phyloP scores from a whole-genome alignment of 2,329 filamentous ascomycete genomes.

The Piedraia hortae region DNA sequence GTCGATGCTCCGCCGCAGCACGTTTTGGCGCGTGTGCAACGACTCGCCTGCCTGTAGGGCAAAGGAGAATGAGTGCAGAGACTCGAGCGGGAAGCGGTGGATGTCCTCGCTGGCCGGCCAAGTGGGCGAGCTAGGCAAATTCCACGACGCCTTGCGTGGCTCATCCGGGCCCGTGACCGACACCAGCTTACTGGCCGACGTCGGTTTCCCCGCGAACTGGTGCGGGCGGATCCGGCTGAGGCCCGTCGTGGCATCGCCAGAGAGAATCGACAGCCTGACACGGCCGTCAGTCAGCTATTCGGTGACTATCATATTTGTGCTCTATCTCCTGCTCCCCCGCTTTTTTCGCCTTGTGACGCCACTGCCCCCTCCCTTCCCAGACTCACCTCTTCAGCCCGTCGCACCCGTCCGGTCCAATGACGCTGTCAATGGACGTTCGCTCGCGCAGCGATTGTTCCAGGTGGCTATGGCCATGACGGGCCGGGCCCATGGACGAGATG shows the following conservation, averaged over 20 bases:
- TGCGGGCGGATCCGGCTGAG: slow-evolving; percentile 72
- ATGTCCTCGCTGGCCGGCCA: slow-evolving; percentile 62
- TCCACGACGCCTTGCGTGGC: no score
- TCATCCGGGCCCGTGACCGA: slow-evolving; percentile 13
- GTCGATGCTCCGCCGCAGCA: slow-evolving; percentile 77
- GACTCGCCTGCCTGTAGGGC: slow-evolving; percentile 84
- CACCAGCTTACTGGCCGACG: slow-evolving; percentile 25
- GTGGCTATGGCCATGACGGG: no score
- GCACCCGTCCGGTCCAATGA: no score
- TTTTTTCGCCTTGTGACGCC: no score
- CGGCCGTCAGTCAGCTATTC: slow-evolving; percentile 1
- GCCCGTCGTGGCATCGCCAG: slow-evolving; percentile 28
- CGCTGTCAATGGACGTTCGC: no score
- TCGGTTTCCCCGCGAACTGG: slow-evolving; percentile 30
- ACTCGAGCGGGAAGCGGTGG: slow-evolving; percentile 77
- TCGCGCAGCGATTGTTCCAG: no score
- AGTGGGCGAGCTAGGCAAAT: slow-evolving; percentile 40
- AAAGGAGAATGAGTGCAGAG: slow-evolving; percentile 93
- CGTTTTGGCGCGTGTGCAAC: slow-evolving; percentile 72
- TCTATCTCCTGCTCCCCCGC: no score
- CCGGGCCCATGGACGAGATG: no score
- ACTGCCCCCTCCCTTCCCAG: no score
- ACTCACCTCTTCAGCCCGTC: no score
- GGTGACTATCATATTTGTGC: no score
- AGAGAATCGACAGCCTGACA: slow-evolving; percentile 48